Conservation (phyloP, 2,329 filamentous ascomycete species). For the Fusarium sp. region DNA sequence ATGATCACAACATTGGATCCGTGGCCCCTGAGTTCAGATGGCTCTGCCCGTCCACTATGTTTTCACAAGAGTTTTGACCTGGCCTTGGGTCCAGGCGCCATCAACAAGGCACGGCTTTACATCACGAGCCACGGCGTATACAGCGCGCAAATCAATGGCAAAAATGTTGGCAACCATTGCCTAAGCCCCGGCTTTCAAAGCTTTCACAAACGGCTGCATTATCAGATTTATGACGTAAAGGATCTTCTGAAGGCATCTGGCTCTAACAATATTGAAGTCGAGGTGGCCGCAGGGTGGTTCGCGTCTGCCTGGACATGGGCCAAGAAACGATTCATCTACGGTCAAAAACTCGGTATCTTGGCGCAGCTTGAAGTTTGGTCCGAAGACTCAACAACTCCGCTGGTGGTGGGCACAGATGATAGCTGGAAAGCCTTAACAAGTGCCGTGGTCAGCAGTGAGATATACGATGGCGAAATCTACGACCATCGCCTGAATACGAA, state of each 20-base stretch:
- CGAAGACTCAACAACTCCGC: slow-evolving; percentile 42
- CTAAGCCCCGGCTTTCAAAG: slow-evolving; percentile 67
- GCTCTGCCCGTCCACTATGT: neutral
- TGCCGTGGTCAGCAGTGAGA: slow-evolving; percentile 47
- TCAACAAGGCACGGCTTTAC: slow-evolving; percentile 52
- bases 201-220: slow-evolving; percentile 64
- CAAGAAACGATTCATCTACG: slow-evolving; percentile 49
- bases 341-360: slow-evolving; percentile 56
- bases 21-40: neutral
- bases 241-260: slow-evolving; percentile 51
- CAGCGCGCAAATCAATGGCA: slow-evolving; percentile 62
- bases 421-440: slow-evolving; percentile 40
- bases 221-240: slow-evolving; percentile 68
- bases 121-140: slow-evolving; percentile 63
- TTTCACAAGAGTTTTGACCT: neutral
- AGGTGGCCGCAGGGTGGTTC: slow-evolving; percentile 66
- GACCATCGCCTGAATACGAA: neutral
- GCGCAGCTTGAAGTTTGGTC: slow-evolving; percentile 56
- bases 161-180: slow-evolving; percentile 55
- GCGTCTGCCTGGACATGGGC: slow-evolving; percentile 46
- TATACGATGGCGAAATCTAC: slow-evolving; percentile 14
- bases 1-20: neutral
- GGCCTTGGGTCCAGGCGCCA: neutral
- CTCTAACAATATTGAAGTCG: slow-evolving; percentile 57
- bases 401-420: slow-evolving; percentile 49